Evolutionary conservation across 2,329 filamentous ascomycete species (phyloP), one percentile per base, ranked within the genome.

Genomic region (Trichoderma atrobrunneum): DNA sequence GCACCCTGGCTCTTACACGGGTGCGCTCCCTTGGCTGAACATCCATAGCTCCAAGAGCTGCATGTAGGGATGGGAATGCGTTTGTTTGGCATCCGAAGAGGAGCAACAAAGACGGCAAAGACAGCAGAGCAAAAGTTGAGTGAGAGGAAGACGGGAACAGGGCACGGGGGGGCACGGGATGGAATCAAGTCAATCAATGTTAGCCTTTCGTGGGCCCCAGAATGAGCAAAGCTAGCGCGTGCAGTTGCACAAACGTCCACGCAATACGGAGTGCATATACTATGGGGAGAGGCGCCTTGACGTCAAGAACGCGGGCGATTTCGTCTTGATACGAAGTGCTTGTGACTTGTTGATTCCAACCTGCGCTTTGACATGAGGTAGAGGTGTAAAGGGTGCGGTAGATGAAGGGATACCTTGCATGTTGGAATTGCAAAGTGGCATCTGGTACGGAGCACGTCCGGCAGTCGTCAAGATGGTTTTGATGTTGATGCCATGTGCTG

Each of bases 191-290:
- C 48, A 14, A 24, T 12, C 2, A 21, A 24, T 48, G 24, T 14
- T 51, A 43, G 60, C 34, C 24, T 24, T 16, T 12, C 60, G 60
- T n/a, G 21, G 60, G 60, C 34, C 60, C 60, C 34, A 24, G 34
- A 39, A n/a, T 28, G 34, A 63, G 60, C 60, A 39, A 63, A 28
- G 34, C 60, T 66, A 66, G 63, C 63, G 48, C 63, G 24, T 51
- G 39, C 61, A 32, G 56, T 60, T 32, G 56, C 26, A n/a, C 26
- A 32, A 56, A 36, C 30, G 48, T 66, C 21, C 16, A 56, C 32
- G 34, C 51, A 28, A 67, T 59, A 57, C 51, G 51, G 64, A 67
- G 48, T 67, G 51, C 51, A 67, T 67, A 30, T 66, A 43, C 39
- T 43, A 57, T 39, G 54, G 34, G 54, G 36, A 61, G 56, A 60